Evolutionary conservation across 495 filamentous ascomycete genomes (phyloP).

Genomic region (Talaromyces adpressus): DNA sequence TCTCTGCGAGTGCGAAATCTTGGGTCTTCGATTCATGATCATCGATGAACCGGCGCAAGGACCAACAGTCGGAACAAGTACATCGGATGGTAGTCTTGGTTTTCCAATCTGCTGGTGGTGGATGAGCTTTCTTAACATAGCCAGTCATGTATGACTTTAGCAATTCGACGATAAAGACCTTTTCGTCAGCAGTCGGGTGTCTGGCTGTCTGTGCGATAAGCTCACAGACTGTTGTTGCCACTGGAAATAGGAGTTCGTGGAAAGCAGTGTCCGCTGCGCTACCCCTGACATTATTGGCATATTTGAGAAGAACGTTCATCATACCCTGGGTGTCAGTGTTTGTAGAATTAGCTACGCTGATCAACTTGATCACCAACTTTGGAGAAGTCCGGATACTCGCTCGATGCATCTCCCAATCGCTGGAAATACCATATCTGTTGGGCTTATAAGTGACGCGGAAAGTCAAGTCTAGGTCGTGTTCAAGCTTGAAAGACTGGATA

Average conservation of each 20-base stretch:
- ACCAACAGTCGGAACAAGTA: background rate
- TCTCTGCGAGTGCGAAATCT: background rate
- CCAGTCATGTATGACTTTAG: background rate
- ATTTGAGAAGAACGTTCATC: background rate
- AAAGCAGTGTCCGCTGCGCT: background rate
- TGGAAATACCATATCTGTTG: no score
- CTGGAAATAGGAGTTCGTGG: background rate
- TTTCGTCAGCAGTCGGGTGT: background rate
- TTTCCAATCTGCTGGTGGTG: background rate
- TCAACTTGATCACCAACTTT: slow-evolving; percentile 1
- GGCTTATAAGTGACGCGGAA: background rate
- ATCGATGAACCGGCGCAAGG: background rate
- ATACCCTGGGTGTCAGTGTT: background rate
- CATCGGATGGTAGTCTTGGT: background rate
- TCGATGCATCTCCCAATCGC: no score
- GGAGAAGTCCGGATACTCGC: no score
- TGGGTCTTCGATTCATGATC: background rate
- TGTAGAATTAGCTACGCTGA: background rate
- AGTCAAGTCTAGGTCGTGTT: background rate
- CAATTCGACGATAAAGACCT: background rate
- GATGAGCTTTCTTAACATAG: background rate
- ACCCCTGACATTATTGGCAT: background rate
- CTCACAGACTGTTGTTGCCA: background rate
- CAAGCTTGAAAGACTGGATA: slow-evolving; percentile 2
- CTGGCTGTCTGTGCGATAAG: background rate